Base-by-base conservation (phyloP, 2,329 filamentous ascomycete genomes). In the Westerdykella sp. region DNA sequence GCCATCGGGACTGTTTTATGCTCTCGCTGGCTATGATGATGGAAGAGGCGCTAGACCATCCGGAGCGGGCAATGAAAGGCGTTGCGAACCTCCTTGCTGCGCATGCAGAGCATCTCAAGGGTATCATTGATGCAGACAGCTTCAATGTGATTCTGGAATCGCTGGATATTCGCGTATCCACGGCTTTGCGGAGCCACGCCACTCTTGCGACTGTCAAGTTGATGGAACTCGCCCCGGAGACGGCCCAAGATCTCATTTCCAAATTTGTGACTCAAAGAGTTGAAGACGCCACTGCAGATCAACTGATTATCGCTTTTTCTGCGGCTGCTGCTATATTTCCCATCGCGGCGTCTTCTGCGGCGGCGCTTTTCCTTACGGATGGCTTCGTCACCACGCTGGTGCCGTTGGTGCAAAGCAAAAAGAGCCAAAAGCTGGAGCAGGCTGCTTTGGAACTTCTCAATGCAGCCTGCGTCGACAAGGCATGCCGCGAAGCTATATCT, bases 321-420 rank as follows among this genome's bases (percentile, higher is more conserved):
- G 89, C 90, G n/a, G 88, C 89, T 5, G 81, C 89, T 2, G 81
- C 83, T 16, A 80, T 94, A 7, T 98, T 98, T 62, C 90, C 93
- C 1, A 78, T 98, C 41, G 81, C 87, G 2, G 85, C 88, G 3
- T 78, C 83, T 43, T 77, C 87, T 35, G 87, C 84, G 2, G 77
- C 87, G 3, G 75, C 81, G 46, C 74, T 97, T 31, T 96, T 98
- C 64, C 77, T 97, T 44, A 89, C 83, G 30, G 87, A 95, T 53
- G 87, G 87, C 3, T 97, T 98, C 58, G 73, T 96, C 37, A 74
- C 81, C 45, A 84, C 80, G 43, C 76, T 97, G 6, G 83, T 85
- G 13, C 80, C 84, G 12, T 73, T 94, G 42, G 85, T 95, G 67
- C 78, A 84, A 51, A 79, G 84, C 62, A 86, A 84, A 73, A 94